Evolutionary conservation across 1,284 basidiomycete genomes (phyloP), one percentile per base, ranked within the genome.

Genomic region (Trichosporon sp.): DNA sequence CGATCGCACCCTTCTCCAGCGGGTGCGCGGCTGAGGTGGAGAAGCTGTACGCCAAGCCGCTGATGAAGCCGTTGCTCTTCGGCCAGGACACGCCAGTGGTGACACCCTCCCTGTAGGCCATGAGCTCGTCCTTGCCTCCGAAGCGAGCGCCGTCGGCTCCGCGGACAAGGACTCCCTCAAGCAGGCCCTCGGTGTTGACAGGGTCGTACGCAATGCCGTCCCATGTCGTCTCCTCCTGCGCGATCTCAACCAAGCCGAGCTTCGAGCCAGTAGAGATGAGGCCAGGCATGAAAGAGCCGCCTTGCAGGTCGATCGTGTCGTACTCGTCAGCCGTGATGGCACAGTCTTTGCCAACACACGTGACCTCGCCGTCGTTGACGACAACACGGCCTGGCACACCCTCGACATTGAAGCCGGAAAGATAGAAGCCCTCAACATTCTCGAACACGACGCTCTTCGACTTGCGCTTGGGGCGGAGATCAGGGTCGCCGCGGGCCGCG

Each of bases 111-210:
- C 79, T 78, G 58, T 83, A 80, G 5, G 82, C 83, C 46, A 82
- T 68, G n/a, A 90, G 77, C 37, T 86, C 85, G 72, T 91, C 86
- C 54, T 90, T 85, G 25, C 86, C 86, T 4, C 82, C 83, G 71
- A 89, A 92, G 60, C 85, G 83, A 14, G 91, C 81, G 0, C 90
- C 90, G 73, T 94, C 91, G 5, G 86, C 84, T 0, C 88, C 90
- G 33, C 83, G 83, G 27, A 89, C 85, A 40, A 89, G 74, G 0
- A 83, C 72, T 25, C 84, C 85, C 23, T 86, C 83, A 14, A 84
- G 64, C 11, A 90, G 68, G 19, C 78, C 73, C 52, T 69, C 81
- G 83, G 63, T 86, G 13, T 73, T 68, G 40, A 65, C 37, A 1
- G 62, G 29, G 60, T 62, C 64, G 25, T 59, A 60, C 2, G 3